Evolutionary conservation across 75 land plant genomes (phyloP).

Genomic region (Chamaecyparis obtusa): DNA sequence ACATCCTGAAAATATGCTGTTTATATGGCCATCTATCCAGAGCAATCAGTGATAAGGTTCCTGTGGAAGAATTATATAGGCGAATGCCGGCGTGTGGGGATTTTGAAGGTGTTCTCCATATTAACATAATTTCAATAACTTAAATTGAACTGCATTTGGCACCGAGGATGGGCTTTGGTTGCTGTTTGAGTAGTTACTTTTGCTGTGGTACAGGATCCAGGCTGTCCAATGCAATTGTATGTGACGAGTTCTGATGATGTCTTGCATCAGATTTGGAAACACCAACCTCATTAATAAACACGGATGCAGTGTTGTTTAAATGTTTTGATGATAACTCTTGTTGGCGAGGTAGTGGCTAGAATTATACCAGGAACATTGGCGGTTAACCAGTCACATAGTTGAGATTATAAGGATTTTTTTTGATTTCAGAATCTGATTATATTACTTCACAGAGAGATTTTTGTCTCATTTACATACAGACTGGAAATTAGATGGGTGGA

Average conservation of each 20-base stretch:
- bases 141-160: background rate
- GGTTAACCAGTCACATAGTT: no score
- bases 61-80: background rate
- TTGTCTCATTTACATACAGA: no score
- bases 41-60: background rate
- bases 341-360: no score
- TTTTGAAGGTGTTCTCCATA: background rate
- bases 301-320: no score
- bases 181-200: background rate
- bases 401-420: no score
- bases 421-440: no score
- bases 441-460: no score
- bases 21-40: background rate
- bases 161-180: background rate
- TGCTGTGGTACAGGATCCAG: background rate
- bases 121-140: background rate
- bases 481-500: no score
- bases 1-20: background rate
- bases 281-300: no score
- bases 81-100: background rate
- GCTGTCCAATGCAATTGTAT: background rate
- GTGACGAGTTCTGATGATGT: background rate
- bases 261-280: background rate
- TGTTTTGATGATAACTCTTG: no score
- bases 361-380: no score